Evolutionary conservation across 106 monocot species (phyloP), one percentile per base, ranked within the genome.

Genomic region (Hemerocallis citrina): DNA sequence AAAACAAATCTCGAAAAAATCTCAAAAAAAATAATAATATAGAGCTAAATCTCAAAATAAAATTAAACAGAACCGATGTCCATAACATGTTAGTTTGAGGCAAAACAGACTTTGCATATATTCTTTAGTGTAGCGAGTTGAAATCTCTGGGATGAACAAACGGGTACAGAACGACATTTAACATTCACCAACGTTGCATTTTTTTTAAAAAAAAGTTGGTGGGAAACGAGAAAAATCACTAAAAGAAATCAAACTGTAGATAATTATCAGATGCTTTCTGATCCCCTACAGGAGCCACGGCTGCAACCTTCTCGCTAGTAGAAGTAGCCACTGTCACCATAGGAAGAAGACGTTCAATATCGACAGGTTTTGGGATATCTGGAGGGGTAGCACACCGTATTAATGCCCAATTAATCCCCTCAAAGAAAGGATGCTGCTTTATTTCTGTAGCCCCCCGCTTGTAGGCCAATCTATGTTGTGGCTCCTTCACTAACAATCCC

Each of bases 351-450:
- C 41, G 41, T 41, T 41, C 41, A 7, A 41, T 41, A 8, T 13
- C 41, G 13, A 41, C 41, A 8, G 41, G 20, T 10, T 41, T 60
- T 10, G 77, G 80, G 9, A 77, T 65, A 60, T 85, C 77, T 17
- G 85, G 85, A 27, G 85, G 85, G 20, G 59, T 49, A 5, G 77
- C 64, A 31, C 85, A 85, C 1, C 80, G 69, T 12, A 81, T 80
- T 57, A 85, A 52, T 24, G 85, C 85, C 85, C 85, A 85, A 17
- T 85, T 85, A 27, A 85, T 51, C 4, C 85, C 77, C 11, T 77
- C 74, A 19, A 85, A 85, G 57, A 85, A 85, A 0, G 74, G 80
- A 15, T 85, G 85, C 58, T 55, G 69, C 63, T 85, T 85, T 10
- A 85, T 81, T 71, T 85, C 85, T 14, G 77, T 80, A 0, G 85